Conservation (phyloP, 257 asterid genomes). For the Solanum verrucosum region DNA sequence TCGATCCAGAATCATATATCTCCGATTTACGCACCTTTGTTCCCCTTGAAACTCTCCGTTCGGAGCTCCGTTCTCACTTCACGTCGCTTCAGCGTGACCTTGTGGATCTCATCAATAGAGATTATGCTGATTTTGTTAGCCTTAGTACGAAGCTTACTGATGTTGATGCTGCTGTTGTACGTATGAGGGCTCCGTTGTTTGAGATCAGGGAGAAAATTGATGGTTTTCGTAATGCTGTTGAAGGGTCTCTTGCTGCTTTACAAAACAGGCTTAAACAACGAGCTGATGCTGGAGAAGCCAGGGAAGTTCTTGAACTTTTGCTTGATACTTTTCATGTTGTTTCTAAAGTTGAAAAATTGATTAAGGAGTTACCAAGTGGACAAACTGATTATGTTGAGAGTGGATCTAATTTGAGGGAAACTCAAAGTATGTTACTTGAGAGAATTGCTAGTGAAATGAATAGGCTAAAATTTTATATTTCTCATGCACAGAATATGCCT, state of each 20-base stretch:
- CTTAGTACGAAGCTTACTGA: conserved; percentile 90
- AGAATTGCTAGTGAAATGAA: conserved; percentile 98
- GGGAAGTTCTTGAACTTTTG: conserved; percentile 84
- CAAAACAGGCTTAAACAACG: conserved; percentile 78
- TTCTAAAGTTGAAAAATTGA: conserved; percentile 90
- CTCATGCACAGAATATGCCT: conserved; percentile 86
- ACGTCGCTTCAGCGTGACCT: conserved; percentile 65
- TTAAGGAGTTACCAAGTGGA: conserved; percentile 78
- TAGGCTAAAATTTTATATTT: conserved; percentile 74
- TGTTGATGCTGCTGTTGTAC: conserved; percentile 83
- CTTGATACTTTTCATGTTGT: conserved; percentile 93
- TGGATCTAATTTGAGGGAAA: conserved; percentile 73
- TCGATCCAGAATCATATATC: conserved; percentile 83
- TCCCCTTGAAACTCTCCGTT: conserved; percentile 81
- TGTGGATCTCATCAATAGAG: conserved; percentile 87
- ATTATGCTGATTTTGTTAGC: conserved; percentile 84
- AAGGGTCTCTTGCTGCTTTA: conserved; percentile 56
- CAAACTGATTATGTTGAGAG: conserved; percentile 69
- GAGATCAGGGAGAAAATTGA: conserved; percentile 85
- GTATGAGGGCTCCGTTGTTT: conserved; percentile 90
- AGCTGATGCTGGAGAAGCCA: conserved; percentile 67
- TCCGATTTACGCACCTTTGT: conserved; percentile 95
- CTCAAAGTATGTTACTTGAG: conserved; percentile 95
- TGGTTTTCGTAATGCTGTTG: conserved; percentile 61
- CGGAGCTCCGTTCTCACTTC: conserved; percentile 75